phyloP scores from a whole-genome alignment of 2,329 filamentous ascomycete species.

The Fusarium liriodendri region DNA sequence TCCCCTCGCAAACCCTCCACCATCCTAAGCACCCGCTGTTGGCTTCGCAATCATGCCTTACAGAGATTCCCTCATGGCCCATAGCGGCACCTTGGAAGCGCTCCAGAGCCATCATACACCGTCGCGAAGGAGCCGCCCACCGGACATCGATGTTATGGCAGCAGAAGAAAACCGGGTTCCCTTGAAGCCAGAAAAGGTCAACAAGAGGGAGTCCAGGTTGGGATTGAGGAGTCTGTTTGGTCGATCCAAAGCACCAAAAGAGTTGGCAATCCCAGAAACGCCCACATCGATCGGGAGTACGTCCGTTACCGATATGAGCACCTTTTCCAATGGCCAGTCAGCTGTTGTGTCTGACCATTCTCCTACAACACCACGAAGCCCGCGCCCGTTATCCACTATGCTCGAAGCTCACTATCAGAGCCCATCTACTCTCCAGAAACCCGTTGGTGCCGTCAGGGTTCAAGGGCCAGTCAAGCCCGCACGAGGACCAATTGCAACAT shows the following conservation, averaged over 20 bases:
- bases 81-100: constrained; percentile 37
- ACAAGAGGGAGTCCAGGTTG: constrained; percentile 63
- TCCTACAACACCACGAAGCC: constrained; percentile 40
- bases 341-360: constrained; percentile 51
- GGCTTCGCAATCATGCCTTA: constrained; percentile 29
- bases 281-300: constrained; percentile 53
- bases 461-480: constrained; percentile 32
- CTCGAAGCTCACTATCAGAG: constrained; percentile 34
- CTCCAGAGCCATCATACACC: constrained; percentile 39
- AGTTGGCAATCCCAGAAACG: constrained; percentile 46
- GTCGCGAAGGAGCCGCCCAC: constrained; percentile 40
- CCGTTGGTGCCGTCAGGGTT: constrained; percentile 19
- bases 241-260: constrained; percentile 54
- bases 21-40: not conserved
- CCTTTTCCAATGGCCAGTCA: constrained; percentile 55
- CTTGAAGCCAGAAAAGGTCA: constrained; percentile 56
- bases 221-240: constrained; percentile 64
- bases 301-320: constrained; percentile 59
- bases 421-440: constrained; percentile 17
- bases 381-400: constrained; percentile 41
- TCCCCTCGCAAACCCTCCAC: not conserved
- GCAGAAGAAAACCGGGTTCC: constrained; percentile 53
- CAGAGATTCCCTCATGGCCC: constrained; percentile 43
- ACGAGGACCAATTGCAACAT: constrained; percentile 56
- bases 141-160: constrained; percentile 39